Percentiles rank a stretch among this genome's conserved stretches.
These are phyloP conservation scores for Torulaspora quercuum DNA, from an alignment of 805 yeast species.

Conservation along the genomic window DNA sequence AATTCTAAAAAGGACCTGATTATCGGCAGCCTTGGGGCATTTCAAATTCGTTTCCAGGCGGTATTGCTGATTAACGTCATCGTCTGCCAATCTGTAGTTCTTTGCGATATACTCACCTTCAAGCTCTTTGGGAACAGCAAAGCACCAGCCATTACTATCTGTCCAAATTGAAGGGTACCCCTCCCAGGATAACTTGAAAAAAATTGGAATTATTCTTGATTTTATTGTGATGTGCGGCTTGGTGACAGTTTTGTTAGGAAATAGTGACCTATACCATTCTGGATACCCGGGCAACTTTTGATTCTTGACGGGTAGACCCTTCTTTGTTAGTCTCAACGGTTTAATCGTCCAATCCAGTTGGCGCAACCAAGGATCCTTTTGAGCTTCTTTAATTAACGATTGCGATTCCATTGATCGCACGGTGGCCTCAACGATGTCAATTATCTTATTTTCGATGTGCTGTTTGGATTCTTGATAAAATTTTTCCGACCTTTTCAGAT, in stretches of 20 bases:
- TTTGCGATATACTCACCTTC: slow-evolving; percentile 34
- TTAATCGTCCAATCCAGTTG: slow-evolving; percentile 85
- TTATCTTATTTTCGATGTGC: slow-evolving; percentile 56
- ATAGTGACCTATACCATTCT: slow-evolving; percentile 77
- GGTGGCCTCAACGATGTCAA: slow-evolving; percentile 57
- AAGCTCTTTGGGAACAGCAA: slow-evolving; percentile 48
- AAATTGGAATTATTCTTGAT: slow-evolving; percentile 70
- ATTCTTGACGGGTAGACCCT: slow-evolving; percentile 63
- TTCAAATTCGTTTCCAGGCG: slow-evolving; percentile 16
- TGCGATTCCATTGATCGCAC: slow-evolving; percentile 44
- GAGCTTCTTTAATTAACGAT: slow-evolving; percentile 27
- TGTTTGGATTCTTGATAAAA: slow-evolving; percentile 57
- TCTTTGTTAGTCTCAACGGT: slow-evolving; percentile 59
- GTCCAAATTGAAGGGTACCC: slow-evolving; percentile 80
- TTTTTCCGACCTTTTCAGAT: slow-evolving; percentile 64
- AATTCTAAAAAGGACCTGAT: slow-evolving; percentile 52
- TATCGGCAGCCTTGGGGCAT: slow-evolving; percentile 4
- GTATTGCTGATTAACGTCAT: slow-evolving; percentile 18
- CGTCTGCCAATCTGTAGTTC: slow-evolving; percentile 37
- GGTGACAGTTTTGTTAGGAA: slow-evolving; percentile 37
- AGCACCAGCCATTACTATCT: slow-evolving; percentile 83
- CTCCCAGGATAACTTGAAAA: slow-evolving; percentile 81
- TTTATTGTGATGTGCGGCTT: slow-evolving; percentile 63
- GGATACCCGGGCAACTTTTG: slow-evolving; percentile 90
- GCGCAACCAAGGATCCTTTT: slow-evolving; percentile 79